Conservation (phyloP, 768 basidiomycete species). For the Fibroporia radiculosa region DNA sequence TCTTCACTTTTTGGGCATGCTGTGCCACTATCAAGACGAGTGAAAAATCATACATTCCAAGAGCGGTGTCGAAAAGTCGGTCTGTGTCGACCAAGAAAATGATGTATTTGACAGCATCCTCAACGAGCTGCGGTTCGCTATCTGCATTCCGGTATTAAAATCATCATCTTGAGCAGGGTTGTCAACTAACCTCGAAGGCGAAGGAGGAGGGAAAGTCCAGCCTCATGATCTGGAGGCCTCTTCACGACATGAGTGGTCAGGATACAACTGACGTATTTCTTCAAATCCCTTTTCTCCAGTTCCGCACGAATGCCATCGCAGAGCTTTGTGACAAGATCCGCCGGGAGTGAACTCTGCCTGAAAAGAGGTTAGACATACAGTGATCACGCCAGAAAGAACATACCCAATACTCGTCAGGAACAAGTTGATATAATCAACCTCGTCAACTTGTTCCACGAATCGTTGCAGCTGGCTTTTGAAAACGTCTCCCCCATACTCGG, state of each 20-base stretch:
- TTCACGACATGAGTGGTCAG: conserved; percentile 92
- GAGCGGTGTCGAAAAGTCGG: conserved; percentile 83
- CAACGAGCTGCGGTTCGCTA: conserved; percentile 68
- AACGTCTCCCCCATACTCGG: conserved; percentile 64
- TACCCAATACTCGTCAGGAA: conserved; percentile 85
- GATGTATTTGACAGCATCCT: conserved; percentile 97
- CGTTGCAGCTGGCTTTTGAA: conserved; percentile 56
- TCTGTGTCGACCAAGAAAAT: conserved; percentile 97
- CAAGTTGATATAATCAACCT: conserved; percentile 89
- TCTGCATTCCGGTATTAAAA: conserved; percentile 22
- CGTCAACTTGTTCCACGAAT: conserved; percentile 81
- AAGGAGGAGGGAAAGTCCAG: conserved; percentile 68
- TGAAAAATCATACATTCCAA: conserved; percentile 99
- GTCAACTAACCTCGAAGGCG: conserved; percentile 59
- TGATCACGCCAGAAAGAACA: background rate
- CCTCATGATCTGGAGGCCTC: conserved; percentile 84
- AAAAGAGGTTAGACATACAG: background rate
- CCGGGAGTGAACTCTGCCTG: conserved; percentile 53
- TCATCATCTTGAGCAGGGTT: background rate
- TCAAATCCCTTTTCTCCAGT: conserved; percentile 64
- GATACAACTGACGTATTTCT: conserved; percentile 83
- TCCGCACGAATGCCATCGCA: conserved; percentile 73
- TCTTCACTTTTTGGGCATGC: conserved; percentile 83
- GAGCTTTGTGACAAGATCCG: conserved; percentile 54
- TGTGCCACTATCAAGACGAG: conserved; percentile 95